Percentiles rank a stretch among this genome's conserved stretches.
Evolutionary conservation across 78 protist genomes (phyloP).

Genomic region (Dictyostelium firmibasis): DNA sequence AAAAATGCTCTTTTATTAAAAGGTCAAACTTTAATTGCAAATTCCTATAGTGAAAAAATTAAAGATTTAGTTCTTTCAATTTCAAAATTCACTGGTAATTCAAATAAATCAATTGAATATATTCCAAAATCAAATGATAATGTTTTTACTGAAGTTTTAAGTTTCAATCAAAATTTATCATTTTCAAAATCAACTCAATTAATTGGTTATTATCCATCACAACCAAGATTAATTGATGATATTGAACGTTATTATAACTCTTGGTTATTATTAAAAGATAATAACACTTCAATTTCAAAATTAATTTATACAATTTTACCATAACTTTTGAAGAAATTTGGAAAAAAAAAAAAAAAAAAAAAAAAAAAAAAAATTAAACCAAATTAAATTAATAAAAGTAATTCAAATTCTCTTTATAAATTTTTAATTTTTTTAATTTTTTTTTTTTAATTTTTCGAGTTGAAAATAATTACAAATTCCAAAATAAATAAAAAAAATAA

Average conservation of each 20-base stretch:
- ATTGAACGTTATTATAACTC: not conserved
- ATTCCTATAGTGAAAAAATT: not conserved
- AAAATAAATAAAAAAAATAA: too few species aligned
- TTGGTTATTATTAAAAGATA: not conserved
- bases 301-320: not conserved
- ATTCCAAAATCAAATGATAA: not conserved
- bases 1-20: not conserved
- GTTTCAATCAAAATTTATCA: not conserved
- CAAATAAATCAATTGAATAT: not conserved
- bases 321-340: too few species aligned
- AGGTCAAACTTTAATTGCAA: not conserved
- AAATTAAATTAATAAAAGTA: not conserved
- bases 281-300: not conserved
- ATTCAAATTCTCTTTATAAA: too few species aligned
- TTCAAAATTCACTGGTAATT: not conserved
- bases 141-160: not conserved
- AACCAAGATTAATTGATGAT: not conserved
- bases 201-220: not conserved
- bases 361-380: not conserved
- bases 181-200: not conserved
- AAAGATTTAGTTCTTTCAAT: not conserved
- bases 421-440: too few species aligned
- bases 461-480: too few species aligned
- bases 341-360: not conserved
- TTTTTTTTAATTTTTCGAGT: too few species aligned